Evolutionary conservation across 75 land plant species (phyloP).

Genomic region (Pseudotsuga menziesii): DNA sequence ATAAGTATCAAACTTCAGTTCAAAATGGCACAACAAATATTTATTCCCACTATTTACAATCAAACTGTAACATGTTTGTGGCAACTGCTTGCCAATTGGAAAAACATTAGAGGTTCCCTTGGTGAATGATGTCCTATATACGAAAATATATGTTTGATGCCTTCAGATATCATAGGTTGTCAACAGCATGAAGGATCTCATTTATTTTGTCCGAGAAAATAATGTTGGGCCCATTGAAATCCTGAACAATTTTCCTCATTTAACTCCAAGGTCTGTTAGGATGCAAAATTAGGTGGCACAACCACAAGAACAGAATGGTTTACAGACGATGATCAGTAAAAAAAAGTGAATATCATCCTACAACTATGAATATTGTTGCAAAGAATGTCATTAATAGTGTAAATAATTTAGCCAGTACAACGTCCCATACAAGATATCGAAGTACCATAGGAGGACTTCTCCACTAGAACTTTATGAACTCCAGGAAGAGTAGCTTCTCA

Average conservation of each 20-base stretch:
- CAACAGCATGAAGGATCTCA: slow-evolving; percentile 89
- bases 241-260: slow-evolving; percentile 46
- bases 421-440: no score
- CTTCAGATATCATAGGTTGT: slow-evolving; percentile 93
- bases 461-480: no score
- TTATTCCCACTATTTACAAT: slow-evolving; percentile 66
- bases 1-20: slow-evolving; percentile 76
- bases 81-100: slow-evolving; percentile 33
- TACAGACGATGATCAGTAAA: no score
- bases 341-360: no score
- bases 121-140: slow-evolving; percentile 61
- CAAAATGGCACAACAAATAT: slow-evolving; percentile 65
- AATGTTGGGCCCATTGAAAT: slow-evolving; percentile 72
- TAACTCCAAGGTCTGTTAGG: slow-evolving; percentile 24
- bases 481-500: no score
- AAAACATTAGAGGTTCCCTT: slow-evolving; percentile 93
- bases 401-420: no score
- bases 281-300: no score
- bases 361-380: no score
- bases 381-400: no score
- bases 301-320: no score
- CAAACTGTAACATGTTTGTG: slow-evolving; percentile 67
- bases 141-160: slow-evolving; percentile 84
- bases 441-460: no score
- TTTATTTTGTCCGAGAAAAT: slow-evolving; percentile 70